Evolutionary conservation across 805 yeast species (phyloP), one percentile per base, ranked within the genome.

Genomic region (Candida endomychidarum): DNA sequence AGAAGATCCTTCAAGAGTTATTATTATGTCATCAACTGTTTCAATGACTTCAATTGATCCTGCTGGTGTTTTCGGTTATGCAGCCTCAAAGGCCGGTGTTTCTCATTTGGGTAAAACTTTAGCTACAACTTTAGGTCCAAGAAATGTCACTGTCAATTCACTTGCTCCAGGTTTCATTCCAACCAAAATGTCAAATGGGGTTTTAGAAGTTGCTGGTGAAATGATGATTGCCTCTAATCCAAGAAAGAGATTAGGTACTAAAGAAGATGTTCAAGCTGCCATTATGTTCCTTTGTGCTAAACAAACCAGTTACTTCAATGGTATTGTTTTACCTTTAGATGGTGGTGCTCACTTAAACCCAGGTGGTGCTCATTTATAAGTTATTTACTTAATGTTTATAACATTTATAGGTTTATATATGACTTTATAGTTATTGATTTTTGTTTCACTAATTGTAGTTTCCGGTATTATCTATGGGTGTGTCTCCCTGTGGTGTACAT

Each of bases 111-210:
- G 83, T 21, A 78, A 77, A 58, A 61, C 71, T 42, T 70, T 83
- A 50, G 85, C 90, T 2, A 58, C 75, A 28, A 83, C 80, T 53
- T 68, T 84, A 51, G 89, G 86, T 2, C 83, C 81, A 5, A 63
- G 70, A 31, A 76, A 83, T 61, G 75, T 83, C 52, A 82, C 78
- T 34, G 88, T 83, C 42, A 83, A 84, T 61, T 65, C 78, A 9
- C 58, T 83, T 47, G 87, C 88, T 5, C 90, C 90, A 0, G 91
- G 91, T 0, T 84, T 81, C 57, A 80, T 83, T 73, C 86, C 86
- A 15, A 72, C 83, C 14, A 83, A 80, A 60, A 83, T 83, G 89
- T 72, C 87, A 28, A 71, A 77, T 44, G 90, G 87, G 0, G 49
- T 83, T 34, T 63, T 84, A 34, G 74, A 67, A 26, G 64, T 60